Evolutionary conservation across 495 filamentous ascomycete genomes (phyloP).

Genomic region (Tuber aestivum): DNA sequence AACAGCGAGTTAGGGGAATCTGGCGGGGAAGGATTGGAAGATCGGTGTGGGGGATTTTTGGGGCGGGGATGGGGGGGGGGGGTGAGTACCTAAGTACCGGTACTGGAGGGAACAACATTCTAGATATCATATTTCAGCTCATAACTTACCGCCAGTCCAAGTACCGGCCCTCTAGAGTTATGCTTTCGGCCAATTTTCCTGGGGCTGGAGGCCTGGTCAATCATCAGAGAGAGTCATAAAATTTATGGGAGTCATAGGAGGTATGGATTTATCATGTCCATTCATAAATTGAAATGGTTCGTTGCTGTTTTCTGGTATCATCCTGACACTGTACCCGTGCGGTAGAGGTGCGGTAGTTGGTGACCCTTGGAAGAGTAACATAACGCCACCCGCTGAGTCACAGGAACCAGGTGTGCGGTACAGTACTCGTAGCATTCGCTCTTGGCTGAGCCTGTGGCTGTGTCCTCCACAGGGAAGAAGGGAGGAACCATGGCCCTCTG

Average conservation of each 20-base stretch:
- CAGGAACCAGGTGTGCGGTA: neutral
- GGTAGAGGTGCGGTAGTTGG: neutral
- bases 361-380: neutral
- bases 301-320: neutral
- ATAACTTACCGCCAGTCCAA: neutral
- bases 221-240: neutral
- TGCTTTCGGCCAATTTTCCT: neutral
- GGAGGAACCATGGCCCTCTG: neutral
- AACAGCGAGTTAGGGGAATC: neutral
- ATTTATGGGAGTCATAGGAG: neutral
- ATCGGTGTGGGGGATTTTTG: neutral
- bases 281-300: neutral
- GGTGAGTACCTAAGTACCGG: neutral
- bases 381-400: neutral
- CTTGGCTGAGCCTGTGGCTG: neutral
- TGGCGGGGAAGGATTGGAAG: neutral
- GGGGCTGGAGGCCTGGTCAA: neutral
- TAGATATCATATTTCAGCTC: neutral
- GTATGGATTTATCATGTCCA: neutral
- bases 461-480: neutral
- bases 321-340: too few species aligned
- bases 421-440: neutral
- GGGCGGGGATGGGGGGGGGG: neutral
- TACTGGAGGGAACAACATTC: neutral
- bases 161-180: neutral